These are phyloP conservation scores for Datisca glomerata DNA, from an alignment of 306 rosid genomes.

Conservation along the genomic window DNA sequence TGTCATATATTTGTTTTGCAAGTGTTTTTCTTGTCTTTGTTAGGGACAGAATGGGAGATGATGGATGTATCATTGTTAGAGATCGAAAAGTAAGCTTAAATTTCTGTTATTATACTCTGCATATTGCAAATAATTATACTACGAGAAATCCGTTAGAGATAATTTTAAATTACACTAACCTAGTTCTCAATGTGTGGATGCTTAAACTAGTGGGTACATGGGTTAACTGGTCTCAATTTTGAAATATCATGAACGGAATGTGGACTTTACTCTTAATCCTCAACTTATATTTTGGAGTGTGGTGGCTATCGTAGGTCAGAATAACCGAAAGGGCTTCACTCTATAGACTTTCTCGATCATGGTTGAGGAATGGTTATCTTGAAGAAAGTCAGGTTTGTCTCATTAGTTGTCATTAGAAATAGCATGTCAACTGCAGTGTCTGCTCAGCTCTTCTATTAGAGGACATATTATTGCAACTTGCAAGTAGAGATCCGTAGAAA, in stretches of 20 bases:
- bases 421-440: too few species aligned
- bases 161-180: neutral
- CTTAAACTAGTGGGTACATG: too few species aligned
- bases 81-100: constrained; percentile 62
- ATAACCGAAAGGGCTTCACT: constrained; percentile 65
- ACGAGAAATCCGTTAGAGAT: neutral
- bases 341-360: constrained; percentile 74
- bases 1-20: neutral
- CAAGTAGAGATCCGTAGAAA: too few species aligned
- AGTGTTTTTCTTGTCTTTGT: constrained; percentile 12
- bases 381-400: constrained; percentile 76
- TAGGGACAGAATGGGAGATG: constrained; percentile 57
- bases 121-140: neutral
- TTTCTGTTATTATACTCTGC: neutral
- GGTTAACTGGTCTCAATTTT: too few species aligned
- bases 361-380: constrained; percentile 59
- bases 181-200: neutral
- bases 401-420: too few species aligned
- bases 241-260: too few species aligned
- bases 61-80: constrained; percentile 24
- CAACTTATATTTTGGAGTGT: too few species aligned
- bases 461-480: too few species aligned
- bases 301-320: constrained; percentile 34
- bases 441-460: too few species aligned
- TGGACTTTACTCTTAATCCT: too few species aligned